These are phyloP conservation scores for Sorghum bicolor DNA, from an alignment of 176 grass and related monocot species.

Conservation along the genomic window DNA sequence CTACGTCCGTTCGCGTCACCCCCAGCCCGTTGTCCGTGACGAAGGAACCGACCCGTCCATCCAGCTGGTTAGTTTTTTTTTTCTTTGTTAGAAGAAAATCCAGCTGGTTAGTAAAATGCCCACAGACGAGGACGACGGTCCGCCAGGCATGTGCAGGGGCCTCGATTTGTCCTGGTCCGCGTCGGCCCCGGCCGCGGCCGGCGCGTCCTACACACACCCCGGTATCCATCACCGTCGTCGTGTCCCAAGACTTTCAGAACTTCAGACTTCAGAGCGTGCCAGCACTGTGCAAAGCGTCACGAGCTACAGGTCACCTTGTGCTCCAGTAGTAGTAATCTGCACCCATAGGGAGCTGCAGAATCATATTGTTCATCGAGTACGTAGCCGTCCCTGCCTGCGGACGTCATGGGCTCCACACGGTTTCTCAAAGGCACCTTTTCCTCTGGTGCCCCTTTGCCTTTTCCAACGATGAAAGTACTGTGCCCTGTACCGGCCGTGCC, in stretches of 20 bases:
- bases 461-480: slow-evolving; percentile 11
- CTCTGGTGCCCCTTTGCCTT: neutral
- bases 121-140: neutral
- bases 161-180: neutral
- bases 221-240: neutral
- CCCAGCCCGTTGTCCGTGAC: slow-evolving; percentile 17
- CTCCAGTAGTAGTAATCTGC: neutral
- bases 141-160: neutral
- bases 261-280: neutral
- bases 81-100: too few species aligned
- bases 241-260: neutral
- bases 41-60: neutral
- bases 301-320: too few species aligned
- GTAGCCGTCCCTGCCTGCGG: neutral
- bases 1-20: neutral
- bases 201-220: neutral
- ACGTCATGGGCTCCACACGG: slow-evolving; percentile 42
- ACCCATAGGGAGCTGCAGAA: neutral
- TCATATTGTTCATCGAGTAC: neutral
- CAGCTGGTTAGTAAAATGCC: neutral
- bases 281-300: neutral
- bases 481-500: neutral
- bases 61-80: neutral
- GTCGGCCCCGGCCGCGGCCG: neutral
- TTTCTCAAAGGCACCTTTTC: slow-evolving; percentile 30